These are phyloP conservation scores for Vigna reflexopilosa DNA, from an alignment of 306 rosid species.

Conservation along the genomic window DNA sequence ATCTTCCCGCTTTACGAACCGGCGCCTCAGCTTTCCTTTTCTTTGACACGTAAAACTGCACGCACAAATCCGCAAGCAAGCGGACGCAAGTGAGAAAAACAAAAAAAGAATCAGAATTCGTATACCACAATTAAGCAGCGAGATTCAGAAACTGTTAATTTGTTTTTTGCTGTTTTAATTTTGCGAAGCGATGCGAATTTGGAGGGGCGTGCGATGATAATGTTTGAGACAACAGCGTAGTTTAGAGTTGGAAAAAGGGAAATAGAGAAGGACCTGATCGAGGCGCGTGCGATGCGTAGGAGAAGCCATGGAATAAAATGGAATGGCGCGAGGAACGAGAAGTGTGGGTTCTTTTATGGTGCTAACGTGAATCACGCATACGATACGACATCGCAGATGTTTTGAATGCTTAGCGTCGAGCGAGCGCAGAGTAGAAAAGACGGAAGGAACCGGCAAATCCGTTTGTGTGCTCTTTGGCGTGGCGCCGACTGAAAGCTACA, in stretches of 20 bases:
- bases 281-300: slow-evolving; percentile 70
- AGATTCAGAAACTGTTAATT: background rate
- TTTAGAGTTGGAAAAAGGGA: slow-evolving; percentile 43
- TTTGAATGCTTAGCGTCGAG: slow-evolving; percentile 11
- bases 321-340: background rate
- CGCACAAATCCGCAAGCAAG: slow-evolving; percentile 4
- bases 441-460: background rate
- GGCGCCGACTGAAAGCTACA: background rate
- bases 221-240: slow-evolving; percentile 15
- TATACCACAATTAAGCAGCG: slow-evolving; percentile 16
- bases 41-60: slow-evolving; percentile 85
- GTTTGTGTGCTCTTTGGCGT: background rate
- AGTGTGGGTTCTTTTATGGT: background rate
- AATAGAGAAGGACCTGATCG: slow-evolving; percentile 64
- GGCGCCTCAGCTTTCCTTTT: slow-evolving; percentile 79
- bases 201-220: background rate
- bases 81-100: background rate
- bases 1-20: slow-evolving; percentile 56
- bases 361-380: background rate
- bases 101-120: background rate
- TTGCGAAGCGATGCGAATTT: background rate
- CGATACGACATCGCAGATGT: slow-evolving; percentile 27
- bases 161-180: background rate
- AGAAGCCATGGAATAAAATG: slow-evolving; percentile 66
- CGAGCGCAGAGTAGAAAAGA: slow-evolving; percentile 36